These are phyloP conservation scores for Aspergillus incahuasiensis DNA, from an alignment of 495 filamentous ascomycete species.

Conservation along the genomic window DNA sequence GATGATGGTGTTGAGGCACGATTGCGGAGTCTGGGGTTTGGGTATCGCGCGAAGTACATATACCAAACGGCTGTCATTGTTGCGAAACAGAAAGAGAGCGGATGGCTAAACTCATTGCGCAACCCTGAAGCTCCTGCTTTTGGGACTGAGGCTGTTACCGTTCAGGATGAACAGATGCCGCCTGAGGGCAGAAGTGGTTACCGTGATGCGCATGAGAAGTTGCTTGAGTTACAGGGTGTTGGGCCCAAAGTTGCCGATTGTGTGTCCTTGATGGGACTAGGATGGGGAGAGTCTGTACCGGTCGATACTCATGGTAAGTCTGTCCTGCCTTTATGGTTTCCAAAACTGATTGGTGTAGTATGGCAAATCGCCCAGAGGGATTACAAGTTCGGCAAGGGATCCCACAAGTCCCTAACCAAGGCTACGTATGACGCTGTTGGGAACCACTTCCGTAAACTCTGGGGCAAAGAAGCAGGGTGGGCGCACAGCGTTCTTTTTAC, in stretches of 20 bases:
- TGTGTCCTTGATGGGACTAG: constrained; percentile 92
- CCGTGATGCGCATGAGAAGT: constrained; percentile 71
- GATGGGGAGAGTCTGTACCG: constrained; percentile 93
- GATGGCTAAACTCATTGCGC: constrained; percentile 70
- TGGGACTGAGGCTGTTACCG: constrained; percentile 34
- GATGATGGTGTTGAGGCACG: constrained; percentile 63
- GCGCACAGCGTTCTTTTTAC: constrained; percentile 96
- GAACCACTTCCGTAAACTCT: constrained; percentile 82
- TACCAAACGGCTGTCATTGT: constrained; percentile 77
- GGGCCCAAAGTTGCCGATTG: constrained; percentile 97
- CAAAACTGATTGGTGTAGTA: constrained; percentile 44
- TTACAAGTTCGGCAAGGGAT: constrained; percentile 84
- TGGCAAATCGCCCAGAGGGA: constrained; percentile 97
- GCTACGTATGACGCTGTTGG: constrained; percentile 85
- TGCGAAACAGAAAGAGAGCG: constrained; percentile 54
- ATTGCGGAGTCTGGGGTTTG: constrained; percentile 82
- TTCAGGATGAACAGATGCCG: constrained; percentile 39
- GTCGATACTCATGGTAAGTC: constrained; percentile 84
- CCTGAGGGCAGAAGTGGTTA: constrained; percentile 65
- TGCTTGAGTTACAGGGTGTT: constrained; percentile 77
- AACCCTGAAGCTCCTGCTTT: constrained; percentile 70
- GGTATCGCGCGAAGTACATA: constrained; percentile 91
- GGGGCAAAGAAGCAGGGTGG: constrained; percentile 95
- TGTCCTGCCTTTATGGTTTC: constrained; percentile 8
- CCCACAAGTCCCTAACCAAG: constrained; percentile 81